These are phyloP conservation scores for Fusarium sp. DNA, from an alignment of 2,329 filamentous ascomycete species.

Conservation along the genomic window DNA sequence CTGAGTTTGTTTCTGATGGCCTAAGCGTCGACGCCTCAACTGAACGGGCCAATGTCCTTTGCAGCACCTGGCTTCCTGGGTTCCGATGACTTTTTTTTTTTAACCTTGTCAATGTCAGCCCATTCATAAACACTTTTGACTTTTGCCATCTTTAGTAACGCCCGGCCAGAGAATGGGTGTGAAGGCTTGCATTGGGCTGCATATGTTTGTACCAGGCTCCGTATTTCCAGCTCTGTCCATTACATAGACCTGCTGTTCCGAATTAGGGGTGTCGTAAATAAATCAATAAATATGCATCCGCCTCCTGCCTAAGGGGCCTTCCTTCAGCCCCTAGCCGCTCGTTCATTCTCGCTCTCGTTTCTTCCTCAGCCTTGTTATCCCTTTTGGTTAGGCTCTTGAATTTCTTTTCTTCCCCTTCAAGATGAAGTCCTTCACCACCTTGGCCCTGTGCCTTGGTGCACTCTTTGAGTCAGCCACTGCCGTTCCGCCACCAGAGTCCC, in stretches of 20 bases:
- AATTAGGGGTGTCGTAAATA: slow-evolving; percentile 8
- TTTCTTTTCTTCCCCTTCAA: background rate
- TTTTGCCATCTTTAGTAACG: slow-evolving; percentile 22
- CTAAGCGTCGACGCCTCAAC: slow-evolving; percentile 24
- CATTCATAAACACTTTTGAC: slow-evolving; percentile 4
- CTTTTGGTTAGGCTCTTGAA: slow-evolving; percentile 15
- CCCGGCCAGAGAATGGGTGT: slow-evolving; percentile 12
- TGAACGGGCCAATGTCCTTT: slow-evolving; percentile 21
- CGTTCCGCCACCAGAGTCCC: slow-evolving; percentile 4
- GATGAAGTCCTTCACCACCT: slow-evolving; percentile 18
- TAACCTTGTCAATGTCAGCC: slow-evolving; percentile 13
- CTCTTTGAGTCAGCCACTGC: slow-evolving; percentile 15
- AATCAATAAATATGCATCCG: slow-evolving; percentile 30
- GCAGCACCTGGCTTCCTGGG: background rate
- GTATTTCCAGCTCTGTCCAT: background rate
- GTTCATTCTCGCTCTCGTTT: slow-evolving; percentile 5
- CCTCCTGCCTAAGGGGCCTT: background rate
- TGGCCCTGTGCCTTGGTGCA: slow-evolving; percentile 24
- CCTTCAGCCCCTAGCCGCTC: slow-evolving; percentile 9
- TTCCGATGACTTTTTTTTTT: background rate
- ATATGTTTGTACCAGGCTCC: background rate
- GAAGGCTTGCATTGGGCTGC: slow-evolving; percentile 10
- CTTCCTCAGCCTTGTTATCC: slow-evolving; percentile 3
- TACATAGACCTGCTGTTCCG: background rate
- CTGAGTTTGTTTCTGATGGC: slow-evolving; percentile 10